Conservation (phyloP, 2,329 filamentous ascomycete genomes). For the Coleophoma cylindrospora region DNA sequence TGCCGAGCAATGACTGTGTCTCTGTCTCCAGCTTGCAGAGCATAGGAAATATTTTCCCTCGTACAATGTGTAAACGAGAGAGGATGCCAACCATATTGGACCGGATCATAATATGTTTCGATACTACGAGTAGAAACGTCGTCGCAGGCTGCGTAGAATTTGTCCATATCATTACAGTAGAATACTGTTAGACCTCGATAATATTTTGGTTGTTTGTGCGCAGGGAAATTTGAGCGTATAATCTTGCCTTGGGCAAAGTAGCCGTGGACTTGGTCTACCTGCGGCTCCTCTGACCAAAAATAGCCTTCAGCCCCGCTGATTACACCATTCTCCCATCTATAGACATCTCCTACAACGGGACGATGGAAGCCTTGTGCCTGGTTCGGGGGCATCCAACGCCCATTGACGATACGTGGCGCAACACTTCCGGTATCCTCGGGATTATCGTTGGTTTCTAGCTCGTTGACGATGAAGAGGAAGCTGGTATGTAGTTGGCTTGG, state of each 20-base stretch:
- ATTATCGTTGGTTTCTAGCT: conserved; percentile 31
- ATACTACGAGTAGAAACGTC: conserved; percentile 3
- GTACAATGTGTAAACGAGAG: conserved; percentile 7
- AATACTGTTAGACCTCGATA: conserved; percentile 10
- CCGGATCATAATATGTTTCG: not conserved
- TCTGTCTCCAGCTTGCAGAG: conserved; percentile 1
- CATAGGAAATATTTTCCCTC: conserved; percentile 3
- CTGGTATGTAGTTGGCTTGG: conserved; percentile 10
- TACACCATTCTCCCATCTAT: conserved; percentile 15
- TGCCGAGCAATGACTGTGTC: conserved; percentile 6
- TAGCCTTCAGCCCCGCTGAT: conserved; percentile 9
- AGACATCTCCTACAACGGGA: conserved; percentile 13
- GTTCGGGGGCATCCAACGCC: conserved; percentile 17
- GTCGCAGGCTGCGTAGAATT: conserved; percentile 7
- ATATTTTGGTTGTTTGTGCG: not conserved
- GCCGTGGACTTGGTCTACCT: not conserved
- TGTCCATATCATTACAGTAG: conserved; percentile 10
- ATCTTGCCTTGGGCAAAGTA: conserved; percentile 11
- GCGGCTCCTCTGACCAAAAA: conserved; percentile 2
- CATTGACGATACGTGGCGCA: conserved; percentile 7
- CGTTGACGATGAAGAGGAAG: conserved; percentile 33
- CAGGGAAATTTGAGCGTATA: not conserved
- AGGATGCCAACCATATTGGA: conserved; percentile 9
- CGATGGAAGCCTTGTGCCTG: conserved; percentile 8
- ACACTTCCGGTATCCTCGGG: conserved; percentile 7